Conservation (phyloP, 2,329 filamentous ascomycete species). For the Penicillium sclerotiorum region DNA sequence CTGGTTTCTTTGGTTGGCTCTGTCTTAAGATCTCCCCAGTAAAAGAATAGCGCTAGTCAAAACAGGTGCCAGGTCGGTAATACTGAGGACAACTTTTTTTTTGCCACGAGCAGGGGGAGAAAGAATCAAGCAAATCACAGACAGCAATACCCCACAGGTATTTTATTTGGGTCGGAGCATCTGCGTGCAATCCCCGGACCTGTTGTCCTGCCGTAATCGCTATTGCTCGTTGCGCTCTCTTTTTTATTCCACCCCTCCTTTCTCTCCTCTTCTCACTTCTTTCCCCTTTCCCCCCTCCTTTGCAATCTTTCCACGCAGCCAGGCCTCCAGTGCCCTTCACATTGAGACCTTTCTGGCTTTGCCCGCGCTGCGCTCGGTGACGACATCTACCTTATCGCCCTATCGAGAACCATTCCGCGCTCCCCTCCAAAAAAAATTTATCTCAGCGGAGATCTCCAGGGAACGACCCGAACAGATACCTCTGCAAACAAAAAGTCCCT, state of each 20-base stretch:
- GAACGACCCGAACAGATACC: no score
- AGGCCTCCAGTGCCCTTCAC: no score
- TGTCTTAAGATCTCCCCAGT: no score
- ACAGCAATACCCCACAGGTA: constrained; percentile 24
- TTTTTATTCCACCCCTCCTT: constrained; percentile 20
- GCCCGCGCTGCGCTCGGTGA: constrained; percentile 31
- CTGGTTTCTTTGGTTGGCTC: no score
- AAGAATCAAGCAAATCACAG: constrained; percentile 4
- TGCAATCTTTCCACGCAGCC: constrained; percentile 16
- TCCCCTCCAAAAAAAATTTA: constrained; percentile 15
- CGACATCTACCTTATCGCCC: constrained; percentile 26
- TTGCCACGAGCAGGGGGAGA: constrained; percentile 18
- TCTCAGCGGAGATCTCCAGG: constrained; percentile 22
- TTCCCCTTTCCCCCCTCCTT: constrained; percentile 8
- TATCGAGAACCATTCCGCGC: constrained; percentile 10
- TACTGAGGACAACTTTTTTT: no score
- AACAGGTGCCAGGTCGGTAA: no score
- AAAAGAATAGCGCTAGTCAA: no score
- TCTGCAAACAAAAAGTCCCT: constrained; percentile 16
- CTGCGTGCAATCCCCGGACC: constrained; percentile 25
- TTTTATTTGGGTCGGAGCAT: constrained; percentile 19
- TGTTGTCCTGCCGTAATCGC: constrained; percentile 25
- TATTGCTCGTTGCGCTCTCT: constrained; percentile 17
- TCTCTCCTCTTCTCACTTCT: constrained; percentile 9
- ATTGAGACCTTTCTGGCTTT: constrained; percentile 11